A percentile compares a stretch with the other conserved stretches of the same genome.
Evolutionary conservation across 768 basidiomycete genomes (phyloP).

Genomic region (Candolleomyces aberdarensis): DNA sequence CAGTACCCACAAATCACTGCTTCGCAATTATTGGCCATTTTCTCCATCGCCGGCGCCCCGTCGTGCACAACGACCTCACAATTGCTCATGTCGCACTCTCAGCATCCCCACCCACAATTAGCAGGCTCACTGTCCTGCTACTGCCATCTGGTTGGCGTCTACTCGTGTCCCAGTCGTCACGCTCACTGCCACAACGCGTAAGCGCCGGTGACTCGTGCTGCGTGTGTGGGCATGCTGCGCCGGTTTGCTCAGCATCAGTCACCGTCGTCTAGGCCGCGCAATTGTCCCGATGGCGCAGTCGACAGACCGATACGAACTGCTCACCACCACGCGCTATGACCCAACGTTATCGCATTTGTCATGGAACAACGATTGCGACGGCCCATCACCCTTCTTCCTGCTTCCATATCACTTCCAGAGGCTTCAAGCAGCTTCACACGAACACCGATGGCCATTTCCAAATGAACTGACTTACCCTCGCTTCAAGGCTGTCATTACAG

Average conservation of each 20-base stretch:
- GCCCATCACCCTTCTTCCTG: slow-evolving; percentile 59
- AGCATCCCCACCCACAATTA: background rate
- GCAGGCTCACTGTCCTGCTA: background rate
- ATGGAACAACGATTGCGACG: slow-evolving; percentile 56
- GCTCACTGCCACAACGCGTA: background rate
- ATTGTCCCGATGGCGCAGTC: background rate
- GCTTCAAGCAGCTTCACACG: slow-evolving; percentile 44
- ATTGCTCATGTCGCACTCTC: background rate
- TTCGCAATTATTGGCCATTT: background rate
- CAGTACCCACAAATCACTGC: background rate
- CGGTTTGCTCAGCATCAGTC: no score
- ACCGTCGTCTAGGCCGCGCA: no score
- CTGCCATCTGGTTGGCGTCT: background rate
- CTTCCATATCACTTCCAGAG: slow-evolving; percentile 61
- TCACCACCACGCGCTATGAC: slow-evolving; percentile 64
- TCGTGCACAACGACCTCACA: background rate
- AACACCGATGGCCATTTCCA: background rate
- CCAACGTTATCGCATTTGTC: slow-evolving; percentile 34
- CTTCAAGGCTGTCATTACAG: slow-evolving; percentile 10
- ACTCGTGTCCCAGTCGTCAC: background rate
- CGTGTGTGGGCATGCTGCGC: no score
- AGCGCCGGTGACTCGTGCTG: no score
- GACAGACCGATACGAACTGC: slow-evolving; percentile 24
- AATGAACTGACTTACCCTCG: slow-evolving; percentile 1
- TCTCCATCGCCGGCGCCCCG: background rate